Evolutionary conservation across 306 rosid genomes (phyloP).

Genomic region (Alnus glutinosa): DNA sequence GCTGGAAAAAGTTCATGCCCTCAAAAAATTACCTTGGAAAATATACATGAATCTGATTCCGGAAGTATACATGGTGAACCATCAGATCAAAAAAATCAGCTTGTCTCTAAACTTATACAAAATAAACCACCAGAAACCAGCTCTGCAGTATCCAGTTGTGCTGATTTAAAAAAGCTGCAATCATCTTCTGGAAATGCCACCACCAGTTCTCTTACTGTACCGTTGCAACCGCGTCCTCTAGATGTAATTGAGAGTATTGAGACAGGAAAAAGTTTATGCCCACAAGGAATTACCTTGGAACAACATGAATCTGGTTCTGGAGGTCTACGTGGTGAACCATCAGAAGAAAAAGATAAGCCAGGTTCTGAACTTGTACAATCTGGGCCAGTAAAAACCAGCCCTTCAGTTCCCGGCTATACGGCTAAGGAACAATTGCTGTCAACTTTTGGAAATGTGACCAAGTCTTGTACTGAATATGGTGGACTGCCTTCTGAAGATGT

Average conservation of each 20-base stretch:
- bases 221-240: neutral
- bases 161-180: neutral
- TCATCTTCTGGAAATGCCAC: neutral
- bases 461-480: neutral
- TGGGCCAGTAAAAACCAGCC: neutral
- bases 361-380: slow-evolving; percentile 7
- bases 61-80: slow-evolving; percentile 16
- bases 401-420: neutral
- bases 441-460: slow-evolving; percentile 3
- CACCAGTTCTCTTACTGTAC: neutral
- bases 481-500: slow-evolving; percentile 11
- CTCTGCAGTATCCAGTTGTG: slow-evolving; percentile 7
- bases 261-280: neutral
- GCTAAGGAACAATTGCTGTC: slow-evolving; percentile 4
- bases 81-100: slow-evolving; percentile 25
- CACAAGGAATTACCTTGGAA: neutral
- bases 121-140: slow-evolving; percentile 25
- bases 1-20: slow-evolving; percentile 29
- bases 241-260: neutral
- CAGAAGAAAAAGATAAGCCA: slow-evolving; percentile 5
- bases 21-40: slow-evolving; percentile 18
- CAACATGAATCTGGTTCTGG: slow-evolving; percentile 2
- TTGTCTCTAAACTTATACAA: slow-evolving; percentile 14
- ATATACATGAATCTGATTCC: slow-evolving; percentile 8
- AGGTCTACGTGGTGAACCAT: neutral